Percentiles rank a stretch among this genome's conserved stretches.
Conservation (phyloP, 2,329 filamentous ascomycete species). For the Fonsecaea nubica region DNA sequence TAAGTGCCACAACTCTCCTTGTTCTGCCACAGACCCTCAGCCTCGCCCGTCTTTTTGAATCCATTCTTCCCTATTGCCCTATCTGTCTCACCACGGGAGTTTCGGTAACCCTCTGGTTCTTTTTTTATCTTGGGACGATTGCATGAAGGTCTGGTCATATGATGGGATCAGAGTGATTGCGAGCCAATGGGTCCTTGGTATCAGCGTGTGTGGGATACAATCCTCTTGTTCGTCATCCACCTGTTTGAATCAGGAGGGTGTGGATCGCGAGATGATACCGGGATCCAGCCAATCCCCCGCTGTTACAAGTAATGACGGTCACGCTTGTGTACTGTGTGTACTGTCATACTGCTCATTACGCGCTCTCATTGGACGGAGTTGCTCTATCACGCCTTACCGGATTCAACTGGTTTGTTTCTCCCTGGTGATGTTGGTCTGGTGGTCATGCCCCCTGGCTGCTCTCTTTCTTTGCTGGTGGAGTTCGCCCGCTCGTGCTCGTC, state of each 20-base stretch:
- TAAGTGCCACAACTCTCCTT: conserved; percentile 62
- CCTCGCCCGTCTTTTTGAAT: conserved; percentile 11
- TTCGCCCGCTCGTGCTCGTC: conserved; percentile 18
- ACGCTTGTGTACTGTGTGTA: conserved; percentile 28
- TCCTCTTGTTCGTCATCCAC: conserved; percentile 21
- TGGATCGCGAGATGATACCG: conserved; percentile 24
- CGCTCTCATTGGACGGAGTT: conserved; percentile 28
- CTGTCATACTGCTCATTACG: conserved; percentile 13
- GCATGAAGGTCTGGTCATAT: conserved; percentile 40
- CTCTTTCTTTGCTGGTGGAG: conserved; percentile 21
- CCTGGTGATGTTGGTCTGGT: conserved; percentile 14
- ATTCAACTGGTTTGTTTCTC: conserved; percentile 29
- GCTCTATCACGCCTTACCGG: conserved; percentile 18
- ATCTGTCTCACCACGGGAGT: conserved; percentile 23
- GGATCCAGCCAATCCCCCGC: conserved; percentile 29
- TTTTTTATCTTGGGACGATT: conserved; percentile 25
- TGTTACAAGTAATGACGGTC: conserved; percentile 36
- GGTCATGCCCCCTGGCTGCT: conserved; percentile 13
- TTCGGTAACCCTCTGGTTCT: conserved; percentile 13
- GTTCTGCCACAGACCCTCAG: conserved; percentile 31
- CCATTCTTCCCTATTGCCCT: conserved; percentile 6
- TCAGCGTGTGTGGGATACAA: conserved; percentile 28
- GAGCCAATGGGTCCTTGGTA: conserved; percentile 29
- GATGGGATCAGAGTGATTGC: conserved; percentile 27
- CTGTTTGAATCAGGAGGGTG: conserved; percentile 33